A percentile compares a stretch with the other conserved stretches of the same genome.
phyloP scores from a whole-genome alignment of 192 early-diverging fungal genomes.

The Dimargaris verticillata region DNA sequence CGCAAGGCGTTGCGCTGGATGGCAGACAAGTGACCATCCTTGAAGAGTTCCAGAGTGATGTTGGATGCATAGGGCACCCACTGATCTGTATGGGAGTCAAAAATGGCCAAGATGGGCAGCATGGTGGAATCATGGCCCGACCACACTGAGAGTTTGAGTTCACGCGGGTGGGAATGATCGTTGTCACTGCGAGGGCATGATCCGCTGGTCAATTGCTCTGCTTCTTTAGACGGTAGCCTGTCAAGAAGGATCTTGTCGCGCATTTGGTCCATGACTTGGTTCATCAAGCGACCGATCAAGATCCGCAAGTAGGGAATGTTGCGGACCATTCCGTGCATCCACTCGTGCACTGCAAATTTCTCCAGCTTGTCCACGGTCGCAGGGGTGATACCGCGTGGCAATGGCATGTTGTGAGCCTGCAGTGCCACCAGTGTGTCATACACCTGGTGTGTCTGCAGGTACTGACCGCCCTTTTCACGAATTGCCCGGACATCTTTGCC shows the following conservation, averaged over 20 bases:
- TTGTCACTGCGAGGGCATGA: not conserved
- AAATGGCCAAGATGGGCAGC: constrained; percentile 8
- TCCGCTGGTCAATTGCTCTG: not conserved
- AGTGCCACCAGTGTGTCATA: constrained; percentile 23
- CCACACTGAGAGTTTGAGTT: not conserved
- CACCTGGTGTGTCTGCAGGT: constrained; percentile 18
- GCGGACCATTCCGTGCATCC: constrained; percentile 11
- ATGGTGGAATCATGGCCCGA: constrained; percentile 1
- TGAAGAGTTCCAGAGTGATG: constrained; percentile 25
- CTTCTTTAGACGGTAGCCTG: no score
- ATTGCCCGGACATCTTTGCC: constrained; percentile 12
- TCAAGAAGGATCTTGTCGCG: not conserved
- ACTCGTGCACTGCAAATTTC: constrained; percentile 15
- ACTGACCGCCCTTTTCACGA: constrained; percentile 13
- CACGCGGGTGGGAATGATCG: not conserved
- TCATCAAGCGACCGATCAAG: not conserved
- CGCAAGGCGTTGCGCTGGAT: constrained; percentile 3
- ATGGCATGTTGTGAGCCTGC: constrained; percentile 15
- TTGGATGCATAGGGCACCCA: constrained; percentile 24
- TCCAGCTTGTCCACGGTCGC: constrained; percentile 16
- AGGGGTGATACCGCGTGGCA: constrained; percentile 16
- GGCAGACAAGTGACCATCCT: constrained; percentile 3
- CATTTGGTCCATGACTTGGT: constrained; percentile 2
- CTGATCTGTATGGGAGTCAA: constrained; percentile 11
- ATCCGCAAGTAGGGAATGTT: not conserved